Evolutionary conservation across 805 yeast species (phyloP), one percentile per base, ranked within the genome.

Genomic region (Priceomyces carsonii): DNA sequence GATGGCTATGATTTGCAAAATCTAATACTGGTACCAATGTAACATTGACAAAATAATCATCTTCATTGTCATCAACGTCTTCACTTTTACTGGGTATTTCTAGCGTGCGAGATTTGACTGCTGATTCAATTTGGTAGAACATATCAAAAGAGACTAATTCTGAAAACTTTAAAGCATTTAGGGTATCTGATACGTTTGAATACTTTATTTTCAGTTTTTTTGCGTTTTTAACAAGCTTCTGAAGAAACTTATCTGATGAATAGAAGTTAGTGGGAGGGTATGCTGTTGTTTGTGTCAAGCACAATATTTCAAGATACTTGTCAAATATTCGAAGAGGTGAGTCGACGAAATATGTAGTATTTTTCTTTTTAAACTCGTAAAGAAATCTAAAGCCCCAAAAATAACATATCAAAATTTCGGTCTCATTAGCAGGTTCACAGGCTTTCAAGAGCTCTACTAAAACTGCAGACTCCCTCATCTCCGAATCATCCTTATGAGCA

Each of bases 21-120:
- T 83, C 91, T 19, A 83, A 47, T 1, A 80, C 40, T 1, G 91
- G 89, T 1, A 82, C 85, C 36, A 83, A 52, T 0, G 85, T 73
- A 0, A 79, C 67, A 32, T 75, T 71, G 4, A 53, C 47, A 19
- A 38, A 38, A 34, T 44, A 55, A 26, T 59, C 44, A 45, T 71
- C 50, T n/a, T n/a, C n/a, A n/a, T n/a, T 71, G 1, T 55, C 61
- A 6, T 50, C 57, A 3, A 45, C 55, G 14, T 46, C 56, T 17
- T 41, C 48, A 3, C 44, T 47, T 2, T 40, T 47, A 48, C 66
- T 61, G 0, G 91, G 90, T 2, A 83, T 80, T 50, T 82, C 89
- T 31, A 82, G 60, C 1, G 75, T 72, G 36, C 91, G 62, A 0
- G 87, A 80, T 22, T 70, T 59, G 0, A 82, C 67, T 0, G 83